A percentile compares a stretch with the other conserved stretches of the same genome.
These are phyloP conservation scores for Chamaecrista fasciculata DNA, from an alignment of 306 rosid species.

Conservation along the genomic window DNA sequence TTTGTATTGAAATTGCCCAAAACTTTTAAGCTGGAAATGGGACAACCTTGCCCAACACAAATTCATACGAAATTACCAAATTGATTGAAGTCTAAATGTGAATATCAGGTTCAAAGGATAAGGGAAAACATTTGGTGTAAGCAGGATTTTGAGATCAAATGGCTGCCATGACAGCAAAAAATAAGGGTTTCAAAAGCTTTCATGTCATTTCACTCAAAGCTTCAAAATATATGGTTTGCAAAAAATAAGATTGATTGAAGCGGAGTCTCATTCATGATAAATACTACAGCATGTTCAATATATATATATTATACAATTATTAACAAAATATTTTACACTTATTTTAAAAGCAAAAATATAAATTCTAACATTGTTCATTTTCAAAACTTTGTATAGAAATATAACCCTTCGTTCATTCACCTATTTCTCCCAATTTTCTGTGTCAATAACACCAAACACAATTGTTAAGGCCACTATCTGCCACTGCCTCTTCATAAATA, in stretches of 20 bases:
- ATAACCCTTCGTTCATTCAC: too few species aligned
- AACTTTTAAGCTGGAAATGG: neutral
- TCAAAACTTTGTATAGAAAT: too few species aligned
- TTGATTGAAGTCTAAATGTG: neutral
- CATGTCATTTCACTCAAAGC: neutral
- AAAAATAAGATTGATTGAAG: neutral
- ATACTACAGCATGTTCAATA: too few species aligned
- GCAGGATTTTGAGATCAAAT: conserved; percentile 21
- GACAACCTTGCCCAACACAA: conserved; percentile 15
- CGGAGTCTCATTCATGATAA: conserved; percentile 22
- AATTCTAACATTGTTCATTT: too few species aligned
- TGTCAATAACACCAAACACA: conserved; percentile 3
- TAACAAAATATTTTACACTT: too few species aligned
- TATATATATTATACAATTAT: too few species aligned
- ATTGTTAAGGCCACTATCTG: conserved; percentile 9
- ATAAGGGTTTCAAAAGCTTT: neutral
- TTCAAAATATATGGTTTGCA: neutral
- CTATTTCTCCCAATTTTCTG: neutral
- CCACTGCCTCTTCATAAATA: neutral
- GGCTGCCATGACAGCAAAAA: neutral
- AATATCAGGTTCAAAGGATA: neutral
- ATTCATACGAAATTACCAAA: neutral
- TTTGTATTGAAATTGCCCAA: neutral
- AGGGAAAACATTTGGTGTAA: neutral
- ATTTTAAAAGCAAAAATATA: too few species aligned